phyloP scores from a whole-genome alignment of 176 grass and related monocot species.

The Rhynchospora tenuis region DNA sequence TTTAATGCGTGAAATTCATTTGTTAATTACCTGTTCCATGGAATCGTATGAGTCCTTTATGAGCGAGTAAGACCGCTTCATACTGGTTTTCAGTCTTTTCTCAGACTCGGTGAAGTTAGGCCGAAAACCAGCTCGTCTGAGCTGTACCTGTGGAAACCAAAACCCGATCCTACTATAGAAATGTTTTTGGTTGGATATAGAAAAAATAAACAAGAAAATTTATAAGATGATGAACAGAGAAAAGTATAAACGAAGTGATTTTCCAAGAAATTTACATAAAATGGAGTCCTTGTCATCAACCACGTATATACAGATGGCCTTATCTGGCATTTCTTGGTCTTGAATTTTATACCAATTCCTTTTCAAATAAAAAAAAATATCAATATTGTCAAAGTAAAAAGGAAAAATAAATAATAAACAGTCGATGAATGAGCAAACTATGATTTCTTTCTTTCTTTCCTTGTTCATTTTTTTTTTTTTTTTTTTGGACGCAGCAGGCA shows the following conservation, averaged over 20 bases:
- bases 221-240: background rate
- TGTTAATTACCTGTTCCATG: conserved; percentile 2
- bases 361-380: too few species aligned
- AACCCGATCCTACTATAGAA: background rate
- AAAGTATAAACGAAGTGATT: background rate
- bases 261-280: background rate
- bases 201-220: background rate
- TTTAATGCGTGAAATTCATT: background rate
- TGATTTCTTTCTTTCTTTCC: too few species aligned
- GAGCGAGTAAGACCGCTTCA: background rate
- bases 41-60: background rate
- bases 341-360: too few species aligned
- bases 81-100: background rate
- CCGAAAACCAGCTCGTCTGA: background rate
- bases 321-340: too few species aligned
- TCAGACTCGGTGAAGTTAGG: background rate
- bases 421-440: too few species aligned
- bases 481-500: too few species aligned
- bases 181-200: background rate
- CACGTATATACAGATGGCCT: too few species aligned
- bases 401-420: too few species aligned
- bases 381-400: too few species aligned
- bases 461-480: too few species aligned
- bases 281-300: too few species aligned
- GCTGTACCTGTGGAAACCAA: background rate